Evolutionary conservation across 1,284 basidiomycete species (phyloP).

Genomic region (Tilletia indica): DNA sequence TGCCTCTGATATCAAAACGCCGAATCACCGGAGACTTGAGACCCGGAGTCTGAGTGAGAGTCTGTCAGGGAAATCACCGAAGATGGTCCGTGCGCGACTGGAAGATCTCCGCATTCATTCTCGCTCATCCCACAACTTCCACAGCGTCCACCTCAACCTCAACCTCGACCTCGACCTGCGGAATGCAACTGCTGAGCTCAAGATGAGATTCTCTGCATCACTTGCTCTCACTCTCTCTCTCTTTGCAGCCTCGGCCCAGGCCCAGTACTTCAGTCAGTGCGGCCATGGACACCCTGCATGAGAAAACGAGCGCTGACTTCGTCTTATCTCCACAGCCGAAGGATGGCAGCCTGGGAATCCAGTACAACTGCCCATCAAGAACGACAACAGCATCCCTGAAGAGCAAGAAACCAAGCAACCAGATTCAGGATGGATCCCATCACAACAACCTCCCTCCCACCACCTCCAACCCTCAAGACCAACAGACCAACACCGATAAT

Average conservation of each 20-base stretch:
- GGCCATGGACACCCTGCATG: background rate
- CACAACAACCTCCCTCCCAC: background rate
- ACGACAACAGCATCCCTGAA: background rate
- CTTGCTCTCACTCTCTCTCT: background rate
- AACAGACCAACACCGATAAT: background rate
- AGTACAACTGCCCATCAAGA: background rate
- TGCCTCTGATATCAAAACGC: too few relatives aligned
- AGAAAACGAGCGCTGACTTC: background rate
- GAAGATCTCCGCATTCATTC: too few relatives aligned
- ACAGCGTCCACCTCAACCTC: too few relatives aligned
- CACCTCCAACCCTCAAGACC: background rate
- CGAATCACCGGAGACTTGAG: too few relatives aligned
- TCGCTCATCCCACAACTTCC: too few relatives aligned
- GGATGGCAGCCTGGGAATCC: conserved; percentile 12
- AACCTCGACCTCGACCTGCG: background rate
- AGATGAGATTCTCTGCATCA: background rate
- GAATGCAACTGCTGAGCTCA: background rate
- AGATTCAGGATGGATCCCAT: background rate
- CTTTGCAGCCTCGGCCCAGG: background rate
- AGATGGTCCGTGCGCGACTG: too few relatives aligned
- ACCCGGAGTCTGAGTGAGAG: too few relatives aligned
- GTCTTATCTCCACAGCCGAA: background rate
- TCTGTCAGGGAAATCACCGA: too few relatives aligned
- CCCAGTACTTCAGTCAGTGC: conserved; percentile 16
- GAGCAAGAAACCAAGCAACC: background rate